These are phyloP conservation scores for Pythium angustatum DNA, from an alignment of 352 stramenopile genomes.

Conservation along the genomic window DNA sequence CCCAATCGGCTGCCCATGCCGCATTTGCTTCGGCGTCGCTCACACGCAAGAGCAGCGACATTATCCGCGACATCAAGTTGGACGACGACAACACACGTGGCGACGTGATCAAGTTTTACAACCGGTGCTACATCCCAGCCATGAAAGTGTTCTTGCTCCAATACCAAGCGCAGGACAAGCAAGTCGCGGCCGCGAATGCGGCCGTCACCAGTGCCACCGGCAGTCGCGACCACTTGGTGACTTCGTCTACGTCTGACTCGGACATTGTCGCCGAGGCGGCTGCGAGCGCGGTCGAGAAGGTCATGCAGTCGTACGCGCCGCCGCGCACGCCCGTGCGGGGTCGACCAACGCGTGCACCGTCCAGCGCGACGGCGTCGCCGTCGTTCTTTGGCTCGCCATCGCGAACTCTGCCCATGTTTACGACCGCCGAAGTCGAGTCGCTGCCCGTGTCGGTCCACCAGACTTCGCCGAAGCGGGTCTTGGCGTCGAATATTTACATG, in stretches of 20 bases:
- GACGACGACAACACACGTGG: constrained; percentile 56
- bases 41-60: constrained; percentile 48
- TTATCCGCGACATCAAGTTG: constrained; percentile 82
- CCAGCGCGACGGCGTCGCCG: constrained; percentile 31
- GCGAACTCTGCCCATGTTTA: constrained; percentile 53
- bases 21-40: constrained; percentile 36
- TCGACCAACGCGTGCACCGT: constrained; percentile 1
- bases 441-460: constrained; percentile 76
- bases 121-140: constrained; percentile 74
- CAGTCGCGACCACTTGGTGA: constrained; percentile 40
- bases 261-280: constrained; percentile 81
- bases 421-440: constrained; percentile 71
- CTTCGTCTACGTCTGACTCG: constrained; percentile 64
- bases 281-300: constrained; percentile 64
- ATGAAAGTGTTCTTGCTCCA: constrained; percentile 89
- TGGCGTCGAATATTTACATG: constrained; percentile 85
- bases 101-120: constrained; percentile 92
- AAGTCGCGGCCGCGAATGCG: constrained; percentile 73
- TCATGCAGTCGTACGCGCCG: constrained; percentile 46
- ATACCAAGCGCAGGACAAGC: constrained; percentile 82
- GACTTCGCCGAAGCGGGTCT: constrained; percentile 78
- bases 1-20: constrained; percentile 16
- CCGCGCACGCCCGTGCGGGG: constrained; percentile 47
- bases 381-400: constrained; percentile 46
- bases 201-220: constrained; percentile 47